Evolutionary conservation across 1,284 basidiomycete species (phyloP).

Genomic region (Cutaneotrichosporon sp.): DNA sequence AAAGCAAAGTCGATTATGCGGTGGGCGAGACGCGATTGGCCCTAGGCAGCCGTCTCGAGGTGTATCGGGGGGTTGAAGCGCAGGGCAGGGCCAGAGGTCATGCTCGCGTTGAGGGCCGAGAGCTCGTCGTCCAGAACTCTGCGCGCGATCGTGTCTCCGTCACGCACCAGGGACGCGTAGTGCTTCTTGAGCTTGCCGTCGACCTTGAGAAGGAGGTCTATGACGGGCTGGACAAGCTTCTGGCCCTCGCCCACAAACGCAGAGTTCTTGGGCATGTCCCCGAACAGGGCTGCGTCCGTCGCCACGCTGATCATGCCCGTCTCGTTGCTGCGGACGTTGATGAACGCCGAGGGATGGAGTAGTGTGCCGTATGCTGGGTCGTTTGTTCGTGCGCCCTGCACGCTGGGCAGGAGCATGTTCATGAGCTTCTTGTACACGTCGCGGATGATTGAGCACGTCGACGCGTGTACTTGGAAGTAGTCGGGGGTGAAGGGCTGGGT

Average conservation of each 20-base stretch:
- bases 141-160: constrained; percentile 53
- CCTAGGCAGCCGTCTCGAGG: constrained; percentile 1
- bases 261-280: constrained; percentile 38
- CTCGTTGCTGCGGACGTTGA: constrained; percentile 1
- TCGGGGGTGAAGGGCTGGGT: constrained; percentile 57
- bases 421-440: constrained; percentile 56
- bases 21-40: not conserved
- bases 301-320: constrained; percentile 14
- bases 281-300: constrained; percentile 39
- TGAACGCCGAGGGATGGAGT: constrained; percentile 31
- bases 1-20: not conserved
- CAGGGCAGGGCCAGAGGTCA: constrained; percentile 13
- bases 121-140: constrained; percentile 52
- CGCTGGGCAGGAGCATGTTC: constrained; percentile 31
- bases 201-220: constrained; percentile 54
- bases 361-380: constrained; percentile 26
- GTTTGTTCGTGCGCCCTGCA: constrained; percentile 9
- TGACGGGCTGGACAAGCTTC: constrained; percentile 45
- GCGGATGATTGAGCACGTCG: constrained; percentile 56
- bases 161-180: constrained; percentile 47
- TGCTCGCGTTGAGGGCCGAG: constrained; percentile 1
- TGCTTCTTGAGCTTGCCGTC: constrained; percentile 53
- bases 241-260: constrained; percentile 49
- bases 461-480: constrained; percentile 56
- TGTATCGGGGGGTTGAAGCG: constrained; percentile 2